Conservation (phyloP, 805 yeast genomes). For the Kregervanrija pseudodelftensis region DNA sequence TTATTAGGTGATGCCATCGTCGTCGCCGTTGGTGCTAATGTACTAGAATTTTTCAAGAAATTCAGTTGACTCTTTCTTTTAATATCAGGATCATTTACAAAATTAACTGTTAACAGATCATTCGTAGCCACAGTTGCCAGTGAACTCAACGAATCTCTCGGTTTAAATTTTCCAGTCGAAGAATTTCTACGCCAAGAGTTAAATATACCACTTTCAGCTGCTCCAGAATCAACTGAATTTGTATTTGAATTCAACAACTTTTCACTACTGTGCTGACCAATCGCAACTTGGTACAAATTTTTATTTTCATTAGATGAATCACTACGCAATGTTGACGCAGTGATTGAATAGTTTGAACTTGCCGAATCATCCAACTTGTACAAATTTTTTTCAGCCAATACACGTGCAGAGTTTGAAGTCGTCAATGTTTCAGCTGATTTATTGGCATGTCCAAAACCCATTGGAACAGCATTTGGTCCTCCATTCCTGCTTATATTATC, state of each 20-base stretch:
- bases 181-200: conserved; percentile 55
- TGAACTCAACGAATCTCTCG: conserved; percentile 63
- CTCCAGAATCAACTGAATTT: conserved; percentile 1
- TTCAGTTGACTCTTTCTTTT: conserved; percentile 30
- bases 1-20: conserved; percentile 16
- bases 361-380: conserved; percentile 41
- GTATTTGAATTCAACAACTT: conserved; percentile 14
- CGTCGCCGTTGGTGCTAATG: conserved; percentile 4
- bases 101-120: conserved; percentile 69
- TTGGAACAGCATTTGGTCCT: conserved; percentile 10
- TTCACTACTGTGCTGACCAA: conserved; percentile 32
- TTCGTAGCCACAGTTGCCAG: conserved; percentile 81
- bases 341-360: conserved; percentile 25
- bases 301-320: conserved; percentile 14
- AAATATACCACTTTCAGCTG: conserved; percentile 25
- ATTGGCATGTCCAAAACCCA: conserved; percentile 26
- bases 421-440: conserved; percentile 7
- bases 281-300: conserved; percentile 6
- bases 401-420: conserved; percentile 8
- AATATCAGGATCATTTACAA: conserved; percentile 53
- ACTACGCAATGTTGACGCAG: conserved; percentile 47
- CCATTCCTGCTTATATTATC: conserved; percentile 10
- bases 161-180: conserved; percentile 31
- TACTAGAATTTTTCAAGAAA: conserved; percentile 10
- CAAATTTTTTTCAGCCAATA: conserved; percentile 44